Conservation (phyloP, 2,329 filamentous ascomycete species). For the Xylariales sp. region DNA sequence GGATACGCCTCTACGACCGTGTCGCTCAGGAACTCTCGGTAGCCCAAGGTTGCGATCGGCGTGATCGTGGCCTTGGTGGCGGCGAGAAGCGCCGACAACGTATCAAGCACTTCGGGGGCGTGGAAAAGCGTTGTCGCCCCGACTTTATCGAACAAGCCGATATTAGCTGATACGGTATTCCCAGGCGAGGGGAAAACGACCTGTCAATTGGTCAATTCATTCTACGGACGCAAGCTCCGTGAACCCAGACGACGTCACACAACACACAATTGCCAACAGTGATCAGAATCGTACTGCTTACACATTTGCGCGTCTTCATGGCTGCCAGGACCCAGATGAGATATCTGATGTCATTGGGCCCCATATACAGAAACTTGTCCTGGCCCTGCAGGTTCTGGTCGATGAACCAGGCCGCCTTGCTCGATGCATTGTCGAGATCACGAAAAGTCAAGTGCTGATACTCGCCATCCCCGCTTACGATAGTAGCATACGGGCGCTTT, state of each 20-base stretch:
- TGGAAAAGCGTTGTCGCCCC: slow-evolving; percentile 34
- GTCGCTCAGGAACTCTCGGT: slow-evolving; percentile 25
- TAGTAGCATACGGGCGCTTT: slow-evolving; percentile 24
- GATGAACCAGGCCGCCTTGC: slow-evolving; percentile 41
- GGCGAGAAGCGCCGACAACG: slow-evolving; percentile 24
- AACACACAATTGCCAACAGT: background rate
- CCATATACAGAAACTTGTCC: slow-evolving; percentile 36
- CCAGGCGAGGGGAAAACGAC: slow-evolving; percentile 14
- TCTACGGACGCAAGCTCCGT: background rate
- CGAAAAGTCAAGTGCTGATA: slow-evolving; percentile 34
- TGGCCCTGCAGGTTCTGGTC: slow-evolving; percentile 29
- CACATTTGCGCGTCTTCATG: slow-evolving; percentile 38
- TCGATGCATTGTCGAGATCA: slow-evolving; percentile 41
- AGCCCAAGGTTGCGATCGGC: slow-evolving; percentile 20
- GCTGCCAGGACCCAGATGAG: slow-evolving; percentile 35
- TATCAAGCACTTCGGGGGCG: slow-evolving; percentile 29
- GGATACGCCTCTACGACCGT: slow-evolving; percentile 22
- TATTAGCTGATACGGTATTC: slow-evolving; percentile 12
- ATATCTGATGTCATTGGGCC: slow-evolving; percentile 35
- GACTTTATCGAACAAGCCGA: slow-evolving; percentile 27
- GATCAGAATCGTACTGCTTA: slow-evolving; percentile 14
- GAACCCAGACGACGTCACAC: background rate
- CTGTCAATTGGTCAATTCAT: slow-evolving; percentile 4
- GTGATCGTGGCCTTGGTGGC: slow-evolving; percentile 28
- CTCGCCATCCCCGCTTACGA: slow-evolving; percentile 30